A percentile compares a stretch with the other conserved stretches of the same genome.
Evolutionary conservation across 345 rosid genomes (phyloP).

Genomic region (Rhodomyrtus tomentosa): DNA sequence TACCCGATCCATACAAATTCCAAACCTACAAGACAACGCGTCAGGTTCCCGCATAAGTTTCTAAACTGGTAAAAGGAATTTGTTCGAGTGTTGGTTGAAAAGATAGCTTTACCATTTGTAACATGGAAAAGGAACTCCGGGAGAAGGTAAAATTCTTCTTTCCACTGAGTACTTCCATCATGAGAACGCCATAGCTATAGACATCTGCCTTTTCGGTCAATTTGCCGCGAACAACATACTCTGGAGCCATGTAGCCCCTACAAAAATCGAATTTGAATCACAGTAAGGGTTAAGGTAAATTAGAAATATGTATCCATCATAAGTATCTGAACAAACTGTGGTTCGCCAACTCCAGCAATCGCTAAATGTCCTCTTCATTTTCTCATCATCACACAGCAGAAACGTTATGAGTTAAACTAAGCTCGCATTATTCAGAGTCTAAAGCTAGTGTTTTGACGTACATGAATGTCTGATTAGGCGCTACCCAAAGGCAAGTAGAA

Average conservation of each 20-base stretch:
- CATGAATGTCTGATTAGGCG: background rate
- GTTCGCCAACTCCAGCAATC: background rate
- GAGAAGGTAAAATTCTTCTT: slow-evolving; percentile 38
- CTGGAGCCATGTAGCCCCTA: slow-evolving; percentile 97
- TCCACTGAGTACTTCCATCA: slow-evolving; percentile 58
- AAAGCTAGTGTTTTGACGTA: background rate
- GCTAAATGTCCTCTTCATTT: background rate
- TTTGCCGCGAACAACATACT: slow-evolving; percentile 62
- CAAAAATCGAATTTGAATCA: slow-evolving; percentile 13
- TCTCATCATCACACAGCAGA: background rate
- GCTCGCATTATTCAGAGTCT: background rate
- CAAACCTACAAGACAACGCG: slow-evolving; percentile 34
- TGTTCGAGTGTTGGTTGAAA: background rate
- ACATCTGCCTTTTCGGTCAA: slow-evolving; percentile 81
- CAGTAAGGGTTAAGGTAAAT: slow-evolving; percentile 6
- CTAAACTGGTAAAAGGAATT: background rate
- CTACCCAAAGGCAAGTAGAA: background rate
- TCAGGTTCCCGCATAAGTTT: background rate
- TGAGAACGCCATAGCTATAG: slow-evolving; percentile 74
- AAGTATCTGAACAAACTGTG: background rate
- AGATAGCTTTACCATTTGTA: slow-evolving; percentile 38
- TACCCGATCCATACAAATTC: slow-evolving; percentile 31
- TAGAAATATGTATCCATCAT: background rate
- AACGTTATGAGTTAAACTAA: background rate
- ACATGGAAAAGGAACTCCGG: slow-evolving; percentile 28